Evolutionary conservation across 208 protist species (phyloP).

Genomic region (Leishmania lainsoni): DNA sequence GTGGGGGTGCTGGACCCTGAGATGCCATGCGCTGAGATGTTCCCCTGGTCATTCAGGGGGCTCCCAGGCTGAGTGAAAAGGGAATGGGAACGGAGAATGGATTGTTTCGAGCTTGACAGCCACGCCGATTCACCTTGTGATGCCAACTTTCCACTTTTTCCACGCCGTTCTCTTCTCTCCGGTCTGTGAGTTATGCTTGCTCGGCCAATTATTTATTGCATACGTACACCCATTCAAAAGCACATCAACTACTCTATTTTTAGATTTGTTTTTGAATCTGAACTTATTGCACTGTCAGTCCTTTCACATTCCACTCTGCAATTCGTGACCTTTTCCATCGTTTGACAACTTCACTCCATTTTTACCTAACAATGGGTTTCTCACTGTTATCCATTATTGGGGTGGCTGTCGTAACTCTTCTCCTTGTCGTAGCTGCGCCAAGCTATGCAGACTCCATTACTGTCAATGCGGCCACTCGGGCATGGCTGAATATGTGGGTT

Average conservation of each 20-base stretch:
- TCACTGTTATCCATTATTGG: conserved; percentile 4
- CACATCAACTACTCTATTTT: neutral
- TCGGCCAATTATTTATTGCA: neutral
- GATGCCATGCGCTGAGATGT: neutral
- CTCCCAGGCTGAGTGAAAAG: no score
- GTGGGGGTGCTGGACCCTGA: neutral
- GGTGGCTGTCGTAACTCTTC: conserved; percentile 6
- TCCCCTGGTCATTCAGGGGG: neutral
- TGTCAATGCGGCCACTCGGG: conserved; percentile 3
- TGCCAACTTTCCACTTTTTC: no score
- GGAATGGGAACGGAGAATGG: no score
- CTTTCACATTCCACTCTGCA: neutral
- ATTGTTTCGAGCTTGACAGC: no score
- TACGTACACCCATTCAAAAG: neutral
- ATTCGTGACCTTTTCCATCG: neutral
- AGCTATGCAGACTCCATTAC: conserved; percentile 9
- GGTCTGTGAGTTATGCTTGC: no score
- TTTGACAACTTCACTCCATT: neutral
- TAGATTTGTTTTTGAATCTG: neutral
- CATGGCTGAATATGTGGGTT: conserved; percentile 17
- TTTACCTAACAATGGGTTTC: conserved; percentile 1
- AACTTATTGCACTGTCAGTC: neutral
- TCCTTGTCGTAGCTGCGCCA: conserved; percentile 12
- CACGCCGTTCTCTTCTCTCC: neutral
- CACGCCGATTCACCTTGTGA: no score